phyloP scores from a whole-genome alignment of 2,329 filamentous ascomycete species.

The Exophiala sideris region DNA sequence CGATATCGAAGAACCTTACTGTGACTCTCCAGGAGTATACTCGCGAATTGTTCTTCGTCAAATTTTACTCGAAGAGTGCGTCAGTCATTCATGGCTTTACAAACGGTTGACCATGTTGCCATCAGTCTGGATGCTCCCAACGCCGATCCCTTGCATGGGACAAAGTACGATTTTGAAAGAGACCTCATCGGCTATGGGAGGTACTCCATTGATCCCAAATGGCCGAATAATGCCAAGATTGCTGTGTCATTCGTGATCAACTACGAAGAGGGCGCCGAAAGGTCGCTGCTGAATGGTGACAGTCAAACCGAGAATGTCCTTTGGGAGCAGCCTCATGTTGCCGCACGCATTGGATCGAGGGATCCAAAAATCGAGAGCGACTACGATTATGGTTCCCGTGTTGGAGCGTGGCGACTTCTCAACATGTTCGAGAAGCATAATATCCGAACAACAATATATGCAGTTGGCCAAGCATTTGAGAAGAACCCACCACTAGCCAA shows the following conservation, averaged over 20 bases:
- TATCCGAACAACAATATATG: constrained; percentile 52
- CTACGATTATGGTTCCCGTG: constrained; percentile 52
- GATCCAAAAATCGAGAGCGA: constrained; percentile 49
- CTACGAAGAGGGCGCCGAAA: constrained; percentile 34
- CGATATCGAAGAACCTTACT: neutral
- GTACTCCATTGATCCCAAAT: constrained; percentile 8
- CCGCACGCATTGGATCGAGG: constrained; percentile 19
- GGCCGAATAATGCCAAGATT: constrained; percentile 39
- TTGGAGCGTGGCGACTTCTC: constrained; percentile 51
- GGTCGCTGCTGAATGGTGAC: constrained; percentile 12
- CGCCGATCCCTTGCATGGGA: constrained; percentile 6
- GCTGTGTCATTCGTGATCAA: constrained; percentile 47
- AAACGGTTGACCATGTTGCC: constrained; percentile 8
- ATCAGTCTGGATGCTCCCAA: constrained; percentile 9
- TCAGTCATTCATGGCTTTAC: constrained; percentile 1
- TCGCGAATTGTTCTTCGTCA: no score
- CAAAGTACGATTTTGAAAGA: constrained; percentile 15
- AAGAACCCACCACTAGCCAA: constrained; percentile 47
- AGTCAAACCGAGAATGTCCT: constrained; percentile 8
- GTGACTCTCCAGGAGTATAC: no score
- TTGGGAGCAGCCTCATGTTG: constrained; percentile 10
- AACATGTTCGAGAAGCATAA: constrained; percentile 47
- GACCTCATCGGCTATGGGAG: constrained; percentile 15
- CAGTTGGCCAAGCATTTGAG: constrained; percentile 49
- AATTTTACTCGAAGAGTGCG: no score